Conservation (phyloP, 345 rosid species). For the Combretum micranthum region DNA sequence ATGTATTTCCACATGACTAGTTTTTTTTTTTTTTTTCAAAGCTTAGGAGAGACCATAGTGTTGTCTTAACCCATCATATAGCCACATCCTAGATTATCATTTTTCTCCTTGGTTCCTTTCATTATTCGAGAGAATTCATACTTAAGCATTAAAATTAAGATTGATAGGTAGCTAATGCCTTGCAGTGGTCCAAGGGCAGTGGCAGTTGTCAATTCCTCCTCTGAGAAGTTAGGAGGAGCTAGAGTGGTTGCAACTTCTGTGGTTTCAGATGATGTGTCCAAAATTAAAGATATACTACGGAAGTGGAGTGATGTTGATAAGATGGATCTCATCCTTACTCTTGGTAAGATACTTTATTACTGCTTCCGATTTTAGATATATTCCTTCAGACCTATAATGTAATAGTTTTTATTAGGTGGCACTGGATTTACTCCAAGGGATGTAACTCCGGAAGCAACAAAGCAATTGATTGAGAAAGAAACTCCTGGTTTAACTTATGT, state of each 20-base stretch:
- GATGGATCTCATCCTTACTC: conserved; percentile 80
- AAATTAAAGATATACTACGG: conserved; percentile 55
- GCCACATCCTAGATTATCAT: too few species aligned
- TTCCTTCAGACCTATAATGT: neutral
- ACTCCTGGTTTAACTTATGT: conserved; percentile 85
- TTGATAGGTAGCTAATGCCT: conserved; percentile 6
- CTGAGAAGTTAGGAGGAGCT: conserved; percentile 83
- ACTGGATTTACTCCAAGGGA: conserved; percentile 95
- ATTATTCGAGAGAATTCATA: neutral
- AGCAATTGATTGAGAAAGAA: conserved; percentile 74
- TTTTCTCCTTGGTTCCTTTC: neutral
- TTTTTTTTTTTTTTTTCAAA: too few species aligned
- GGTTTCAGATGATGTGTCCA: conserved; percentile 72
- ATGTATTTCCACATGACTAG: too few species aligned
- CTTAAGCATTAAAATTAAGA: neutral
- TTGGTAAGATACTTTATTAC: conserved; percentile 39
- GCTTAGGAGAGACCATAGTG: too few species aligned
- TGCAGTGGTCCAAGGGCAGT: conserved; percentile 88
- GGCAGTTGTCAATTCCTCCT: conserved; percentile 62
- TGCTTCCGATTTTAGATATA: conserved; percentile 1
- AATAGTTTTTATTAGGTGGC: conserved; percentile 49
- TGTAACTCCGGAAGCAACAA: conserved; percentile 96
- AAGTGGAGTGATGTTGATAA: conserved; percentile 74
- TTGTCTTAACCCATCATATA: too few species aligned
- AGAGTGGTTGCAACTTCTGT: conserved; percentile 69